phyloP scores from a whole-genome alignment of 2,329 filamentous ascomycete species.

The Pseudogymnoascus sp. region DNA sequence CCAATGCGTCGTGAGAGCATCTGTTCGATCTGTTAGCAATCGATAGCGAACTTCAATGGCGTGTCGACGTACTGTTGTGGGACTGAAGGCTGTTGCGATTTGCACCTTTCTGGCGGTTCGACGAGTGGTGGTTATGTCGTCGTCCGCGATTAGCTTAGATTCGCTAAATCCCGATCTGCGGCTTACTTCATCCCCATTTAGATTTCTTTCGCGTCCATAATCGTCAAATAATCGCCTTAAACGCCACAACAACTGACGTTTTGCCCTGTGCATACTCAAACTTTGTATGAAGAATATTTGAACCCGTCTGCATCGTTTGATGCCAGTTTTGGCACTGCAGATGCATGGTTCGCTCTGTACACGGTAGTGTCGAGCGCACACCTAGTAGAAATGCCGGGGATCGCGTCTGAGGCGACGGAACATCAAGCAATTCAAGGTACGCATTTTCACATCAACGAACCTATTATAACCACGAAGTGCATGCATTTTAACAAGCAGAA shows the following conservation, averaged over 20 bases:
- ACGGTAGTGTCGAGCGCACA: constrained; percentile 34
- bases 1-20: constrained; percentile 38
- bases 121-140: constrained; percentile 44
- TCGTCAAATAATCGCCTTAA: constrained; percentile 4
- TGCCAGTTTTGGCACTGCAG: constrained; percentile 46
- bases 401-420: constrained; percentile 28
- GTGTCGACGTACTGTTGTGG: constrained; percentile 1
- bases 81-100: constrained; percentile 8
- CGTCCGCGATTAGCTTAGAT: constrained; percentile 35
- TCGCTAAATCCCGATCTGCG: constrained; percentile 12
- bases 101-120: constrained; percentile 4
- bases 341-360: constrained; percentile 51
- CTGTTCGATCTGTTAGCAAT: constrained; percentile 14
- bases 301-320: constrained; percentile 43
- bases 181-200: constrained; percentile 13
- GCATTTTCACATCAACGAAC: constrained; percentile 8
- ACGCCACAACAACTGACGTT: constrained; percentile 32
- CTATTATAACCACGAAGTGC: not conserved
- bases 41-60: not conserved
- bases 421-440: constrained; percentile 26
- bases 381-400: constrained; percentile 29
- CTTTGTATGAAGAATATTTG: constrained; percentile 38
- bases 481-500: not conserved
- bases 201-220: constrained; percentile 10
- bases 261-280: constrained; percentile 49